These are phyloP conservation scores for Phanerochaete sordida DNA, from an alignment of 768 basidiomycete species.

Conservation along the genomic window DNA sequence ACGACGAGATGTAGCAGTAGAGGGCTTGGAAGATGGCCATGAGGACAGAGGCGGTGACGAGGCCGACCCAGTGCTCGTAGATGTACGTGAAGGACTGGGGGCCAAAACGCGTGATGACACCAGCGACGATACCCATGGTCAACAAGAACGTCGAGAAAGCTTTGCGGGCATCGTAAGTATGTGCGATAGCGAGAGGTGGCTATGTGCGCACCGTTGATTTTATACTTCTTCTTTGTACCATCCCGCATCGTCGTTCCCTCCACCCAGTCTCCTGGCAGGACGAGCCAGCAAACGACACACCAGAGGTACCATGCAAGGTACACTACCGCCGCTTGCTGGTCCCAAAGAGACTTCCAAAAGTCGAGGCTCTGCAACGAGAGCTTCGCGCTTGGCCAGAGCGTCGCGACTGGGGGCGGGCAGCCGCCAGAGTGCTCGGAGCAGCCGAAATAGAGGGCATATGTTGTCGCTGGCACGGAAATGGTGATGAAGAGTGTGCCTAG, in stretches of 20 bases:
- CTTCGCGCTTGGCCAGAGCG: constrained; percentile 41
- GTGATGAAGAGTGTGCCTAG: constrained; percentile 71
- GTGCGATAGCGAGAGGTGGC: too few relatives aligned
- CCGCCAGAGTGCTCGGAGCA: constrained; percentile 71
- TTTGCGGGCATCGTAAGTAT: constrained; percentile 25
- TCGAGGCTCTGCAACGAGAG: constrained; percentile 41
- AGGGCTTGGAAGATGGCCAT: constrained; percentile 77
- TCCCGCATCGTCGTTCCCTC: constrained; percentile 55
- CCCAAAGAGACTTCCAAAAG: constrained; percentile 82
- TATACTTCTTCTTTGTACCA: constrained; percentile 79
- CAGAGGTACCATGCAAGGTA: constrained; percentile 94
- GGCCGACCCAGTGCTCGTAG: constrained; percentile 89
- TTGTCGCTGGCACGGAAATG: constrained; percentile 62
- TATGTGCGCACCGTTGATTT: constrained; percentile 81
- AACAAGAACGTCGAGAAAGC: constrained; percentile 88
- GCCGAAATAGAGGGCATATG: constrained; percentile 74
- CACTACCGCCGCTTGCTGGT: constrained; percentile 67
- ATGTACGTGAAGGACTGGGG: constrained; percentile 82
- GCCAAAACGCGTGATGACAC: constrained; percentile 70
- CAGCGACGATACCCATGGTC: constrained; percentile 67
- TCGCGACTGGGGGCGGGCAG: constrained; percentile 54
- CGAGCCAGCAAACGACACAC: constrained; percentile 73
- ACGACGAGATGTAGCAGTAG: constrained; percentile 69
- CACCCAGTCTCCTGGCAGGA: constrained; percentile 59
- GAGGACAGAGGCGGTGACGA: constrained; percentile 75